Base-by-base conservation (phyloP, 768 basidiomycete genomes). In the Harrya chromipes region DNA sequence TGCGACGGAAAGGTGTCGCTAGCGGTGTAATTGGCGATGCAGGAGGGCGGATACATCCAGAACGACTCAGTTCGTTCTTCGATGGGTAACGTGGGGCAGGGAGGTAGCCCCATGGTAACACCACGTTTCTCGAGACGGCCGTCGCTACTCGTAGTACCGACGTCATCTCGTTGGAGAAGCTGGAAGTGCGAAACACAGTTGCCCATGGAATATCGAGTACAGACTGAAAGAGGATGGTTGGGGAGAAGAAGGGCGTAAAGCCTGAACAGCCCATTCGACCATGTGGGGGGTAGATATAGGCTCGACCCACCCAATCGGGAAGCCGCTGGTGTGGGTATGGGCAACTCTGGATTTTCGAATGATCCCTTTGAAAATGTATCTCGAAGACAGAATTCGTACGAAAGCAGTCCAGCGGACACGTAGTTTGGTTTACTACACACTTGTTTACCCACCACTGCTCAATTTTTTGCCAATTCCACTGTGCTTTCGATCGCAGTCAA, bases 31-130 rank as follows among this genome's bases (percentile, higher is more conserved):
- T 60, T 53, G 3, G 79, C 68, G 14, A 84, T 74, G 14, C 73
- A 60, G 0, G 81, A 74, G 0, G 71, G 69, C 2, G 85, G 84
- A 9, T 73, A 58, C 8, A 75, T 76, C 87, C 87, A 90, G 59
- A 83, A 87, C 1, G 88, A 74, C 14, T 66, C 60, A 0, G 79
- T 79, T 3, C 84, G 78, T 49, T 78, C 72, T 2, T 69, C 60
- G 2, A 77, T 66, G 12, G 88, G 87, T 10, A 88, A 61, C 0
- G 78, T 80, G 1, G 33, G 70, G 16, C 47, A 55, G 2, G 51
- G 14, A 23, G 37, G 34, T 14, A 21, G 35, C 10, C 43, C 45
- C 27, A 23, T 36, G 37, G 26, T n/a, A n/a, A n/a, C n/a, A n/a
- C n/a, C n/a, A n/a, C n/a, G n/a, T n/a, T n/a, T n/a, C n/a, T n/a